These are phyloP conservation scores for Lepidium aucheri DNA, from an alignment of 345 rosid species.

Conservation along the genomic window DNA sequence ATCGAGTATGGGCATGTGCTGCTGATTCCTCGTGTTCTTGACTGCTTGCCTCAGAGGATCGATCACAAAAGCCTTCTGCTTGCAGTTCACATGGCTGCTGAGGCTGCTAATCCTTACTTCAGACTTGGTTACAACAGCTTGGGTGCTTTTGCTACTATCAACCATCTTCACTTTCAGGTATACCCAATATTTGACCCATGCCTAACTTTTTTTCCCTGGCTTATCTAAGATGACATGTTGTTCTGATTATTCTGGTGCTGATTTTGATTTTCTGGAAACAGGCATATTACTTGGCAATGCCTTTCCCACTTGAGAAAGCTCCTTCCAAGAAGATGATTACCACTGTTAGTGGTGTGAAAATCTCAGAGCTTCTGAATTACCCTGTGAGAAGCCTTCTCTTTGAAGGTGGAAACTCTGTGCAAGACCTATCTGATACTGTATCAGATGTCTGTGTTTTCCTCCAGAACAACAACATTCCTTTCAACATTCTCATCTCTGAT, in stretches of 20 bases:
- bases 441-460: slow-evolving; percentile 80
- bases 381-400: slow-evolving; percentile 94
- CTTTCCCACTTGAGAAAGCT: slow-evolving; percentile 90
- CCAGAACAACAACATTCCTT: slow-evolving; percentile 88
- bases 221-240: background rate
- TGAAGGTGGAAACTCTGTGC: slow-evolving; percentile 61
- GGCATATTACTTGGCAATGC: slow-evolving; percentile 89
- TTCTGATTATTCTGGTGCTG: background rate
- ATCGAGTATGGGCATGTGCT: slow-evolving; percentile 98
- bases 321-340: slow-evolving; percentile 49
- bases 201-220: background rate
- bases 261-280: slow-evolving; percentile 15
- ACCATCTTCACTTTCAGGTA: slow-evolving; percentile 99
- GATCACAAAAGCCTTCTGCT: slow-evolving; percentile 84
- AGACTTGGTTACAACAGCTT: slow-evolving; percentile 99
- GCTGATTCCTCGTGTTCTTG: slow-evolving; percentile 85
- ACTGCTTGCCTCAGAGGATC: slow-evolving; percentile 96
- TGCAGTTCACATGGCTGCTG: slow-evolving; percentile 80
- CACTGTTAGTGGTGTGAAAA: slow-evolving; percentile 44
- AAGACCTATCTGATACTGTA: slow-evolving; percentile 53
- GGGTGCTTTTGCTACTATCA: slow-evolving; percentile 99
- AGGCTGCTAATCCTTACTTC: slow-evolving; percentile 81
- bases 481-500: slow-evolving; percentile 78
- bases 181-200: background rate
- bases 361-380: slow-evolving; percentile 63